Conservation (phyloP, 177 flowering plant genomes). For the Telopea speciosissima region DNA sequence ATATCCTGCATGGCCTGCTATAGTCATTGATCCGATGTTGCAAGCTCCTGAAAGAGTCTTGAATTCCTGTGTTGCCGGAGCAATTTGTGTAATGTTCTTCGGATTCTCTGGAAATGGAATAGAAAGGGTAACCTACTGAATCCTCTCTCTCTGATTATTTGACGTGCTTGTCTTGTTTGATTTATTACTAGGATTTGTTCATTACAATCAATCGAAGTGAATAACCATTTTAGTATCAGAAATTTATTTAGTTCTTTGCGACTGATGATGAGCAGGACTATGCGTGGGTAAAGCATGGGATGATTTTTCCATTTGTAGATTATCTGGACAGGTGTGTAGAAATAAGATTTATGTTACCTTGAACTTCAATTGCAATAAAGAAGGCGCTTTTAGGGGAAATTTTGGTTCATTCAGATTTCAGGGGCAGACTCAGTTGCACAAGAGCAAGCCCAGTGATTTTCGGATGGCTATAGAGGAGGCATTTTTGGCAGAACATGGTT, state of each 20-base stretch:
- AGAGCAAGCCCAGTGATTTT: conserved; percentile 58
- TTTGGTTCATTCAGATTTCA: conserved; percentile 27
- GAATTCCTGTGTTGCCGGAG: conserved; percentile 56
- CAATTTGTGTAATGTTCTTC: conserved; percentile 88
- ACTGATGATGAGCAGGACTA: conserved; percentile 62
- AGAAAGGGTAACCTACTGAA: conserved; percentile 51
- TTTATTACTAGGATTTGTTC: conserved; percentile 1
- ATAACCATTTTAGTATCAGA: no score
- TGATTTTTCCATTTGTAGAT: conserved; percentile 81
- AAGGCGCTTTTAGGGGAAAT: not conserved
- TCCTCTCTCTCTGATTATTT: not conserved
- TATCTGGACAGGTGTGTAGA: conserved; percentile 66
- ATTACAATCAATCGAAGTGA: not conserved
- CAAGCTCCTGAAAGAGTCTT: conserved; percentile 75
- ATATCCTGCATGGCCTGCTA: conserved; percentile 89
- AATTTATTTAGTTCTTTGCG: no score
- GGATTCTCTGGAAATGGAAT: conserved; percentile 69
- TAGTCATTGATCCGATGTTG: conserved; percentile 76
- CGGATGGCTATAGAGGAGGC: conserved; percentile 87
- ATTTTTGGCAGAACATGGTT: conserved; percentile 73
- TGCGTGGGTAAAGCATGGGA: conserved; percentile 82
- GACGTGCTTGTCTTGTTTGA: not conserved
- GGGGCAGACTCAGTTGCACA: conserved; percentile 57
- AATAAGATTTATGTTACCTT: not conserved
- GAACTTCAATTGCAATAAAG: not conserved